phyloP scores from a whole-genome alignment of 768 basidiomycete genomes.

The Tulasnella sp. region DNA sequence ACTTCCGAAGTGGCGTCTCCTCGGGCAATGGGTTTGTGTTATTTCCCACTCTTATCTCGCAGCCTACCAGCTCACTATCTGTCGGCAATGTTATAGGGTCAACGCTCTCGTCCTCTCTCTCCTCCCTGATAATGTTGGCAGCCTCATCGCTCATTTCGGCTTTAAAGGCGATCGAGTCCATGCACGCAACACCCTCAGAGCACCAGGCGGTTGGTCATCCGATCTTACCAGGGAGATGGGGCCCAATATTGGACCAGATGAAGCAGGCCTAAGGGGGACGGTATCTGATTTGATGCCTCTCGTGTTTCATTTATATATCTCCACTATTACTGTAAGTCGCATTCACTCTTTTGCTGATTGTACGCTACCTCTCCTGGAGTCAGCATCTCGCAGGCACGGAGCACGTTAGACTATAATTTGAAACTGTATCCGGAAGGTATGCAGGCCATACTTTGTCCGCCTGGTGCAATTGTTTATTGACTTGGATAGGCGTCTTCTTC shows the following conservation, averaged over 20 bases:
- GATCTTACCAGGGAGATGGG: slow-evolving; percentile 23
- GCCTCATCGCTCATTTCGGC: slow-evolving; percentile 80
- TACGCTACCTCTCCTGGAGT: slow-evolving; percentile 8
- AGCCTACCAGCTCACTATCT: neutral
- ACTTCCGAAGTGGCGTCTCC: slow-evolving; percentile 88
- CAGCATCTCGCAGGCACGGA: slow-evolving; percentile 11
- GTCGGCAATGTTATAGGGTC: neutral
- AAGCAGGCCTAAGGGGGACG: slow-evolving; percentile 73
- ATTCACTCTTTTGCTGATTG: no score
- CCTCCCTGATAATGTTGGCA: slow-evolving; percentile 71
- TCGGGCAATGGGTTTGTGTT: slow-evolving; percentile 74
- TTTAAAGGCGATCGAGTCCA: slow-evolving; percentile 73
- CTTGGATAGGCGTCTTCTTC: slow-evolving; percentile 66
- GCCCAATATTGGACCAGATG: slow-evolving; percentile 42
- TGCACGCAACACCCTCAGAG: slow-evolving; percentile 34
- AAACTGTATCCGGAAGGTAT: slow-evolving; percentile 65
- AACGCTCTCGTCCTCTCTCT: slow-evolving; percentile 67
- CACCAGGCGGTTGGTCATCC: slow-evolving; percentile 33
- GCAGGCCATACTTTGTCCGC: slow-evolving; percentile 11
- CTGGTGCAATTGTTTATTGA: slow-evolving; percentile 5
- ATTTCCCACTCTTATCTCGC: neutral
- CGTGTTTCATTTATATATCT: slow-evolving; percentile 66
- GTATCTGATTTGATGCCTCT: slow-evolving; percentile 76
- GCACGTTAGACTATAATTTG: slow-evolving; percentile 73
- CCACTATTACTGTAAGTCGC: slow-evolving; percentile 9